Evolutionary conservation across 345 rosid genomes (phyloP).

Genomic region (Eucalyptus curtisii): DNA sequence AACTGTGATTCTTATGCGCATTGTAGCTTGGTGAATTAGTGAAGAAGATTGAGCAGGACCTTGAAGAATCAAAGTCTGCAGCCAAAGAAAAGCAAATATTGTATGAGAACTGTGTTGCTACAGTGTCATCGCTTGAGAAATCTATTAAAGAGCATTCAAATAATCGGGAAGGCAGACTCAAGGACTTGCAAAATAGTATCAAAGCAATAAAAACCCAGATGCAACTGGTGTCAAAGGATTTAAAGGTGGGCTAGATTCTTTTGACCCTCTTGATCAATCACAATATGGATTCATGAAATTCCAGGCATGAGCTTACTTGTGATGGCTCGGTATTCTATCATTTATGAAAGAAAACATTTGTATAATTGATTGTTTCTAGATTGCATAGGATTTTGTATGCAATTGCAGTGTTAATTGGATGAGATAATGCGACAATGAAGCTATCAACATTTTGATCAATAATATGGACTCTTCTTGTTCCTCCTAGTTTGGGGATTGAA

Average conservation of each 20-base stretch:
- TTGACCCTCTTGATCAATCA: neutral
- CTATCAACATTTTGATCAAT: neutral
- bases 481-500: neutral
- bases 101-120: slow-evolving; percentile 35
- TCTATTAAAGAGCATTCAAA: slow-evolving; percentile 73
- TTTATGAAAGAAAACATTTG: neutral
- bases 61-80: slow-evolving; percentile 52
- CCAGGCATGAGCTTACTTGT: neutral
- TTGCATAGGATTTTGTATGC: neutral
- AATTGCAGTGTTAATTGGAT: neutral
- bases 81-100: slow-evolving; percentile 55
- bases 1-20: neutral
- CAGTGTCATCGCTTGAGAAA: slow-evolving; percentile 53
- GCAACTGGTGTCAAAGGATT: slow-evolving; percentile 66
- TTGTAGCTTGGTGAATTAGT: slow-evolving; percentile 74
- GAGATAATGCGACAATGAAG: neutral
- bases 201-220: slow-evolving; percentile 57
- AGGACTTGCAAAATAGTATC: slow-evolving; percentile 65
- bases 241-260: slow-evolving; percentile 41
- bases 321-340: neutral
- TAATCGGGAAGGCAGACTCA: slow-evolving; percentile 73
- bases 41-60: slow-evolving; percentile 74
- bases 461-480: neutral
- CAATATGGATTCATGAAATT: neutral
- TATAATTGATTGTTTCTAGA: neutral